These are phyloP conservation scores for Sclerotinia minor DNA, from an alignment of 2,329 filamentous ascomycete genomes.

Conservation along the genomic window DNA sequence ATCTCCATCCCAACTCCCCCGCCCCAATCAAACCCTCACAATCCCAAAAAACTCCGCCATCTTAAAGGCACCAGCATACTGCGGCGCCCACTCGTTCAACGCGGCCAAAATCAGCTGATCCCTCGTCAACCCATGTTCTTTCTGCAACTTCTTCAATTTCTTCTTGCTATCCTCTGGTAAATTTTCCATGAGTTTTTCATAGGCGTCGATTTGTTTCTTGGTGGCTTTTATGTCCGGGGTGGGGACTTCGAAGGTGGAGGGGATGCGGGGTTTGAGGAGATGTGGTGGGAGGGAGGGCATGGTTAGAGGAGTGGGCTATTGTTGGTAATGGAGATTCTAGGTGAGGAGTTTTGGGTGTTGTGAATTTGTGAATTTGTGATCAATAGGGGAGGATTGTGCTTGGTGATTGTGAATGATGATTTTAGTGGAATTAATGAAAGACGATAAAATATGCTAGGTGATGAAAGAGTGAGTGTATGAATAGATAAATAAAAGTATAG, in stretches of 20 bases:
- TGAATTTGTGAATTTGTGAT: no score
- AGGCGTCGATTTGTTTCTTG: neutral
- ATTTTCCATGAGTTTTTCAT: neutral
- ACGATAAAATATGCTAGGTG: neutral
- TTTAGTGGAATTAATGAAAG: neutral
- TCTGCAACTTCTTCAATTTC: neutral
- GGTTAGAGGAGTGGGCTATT: neutral
- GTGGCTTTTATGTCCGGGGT: neutral
- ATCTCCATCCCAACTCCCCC: neutral
- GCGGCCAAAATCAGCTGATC: neutral
- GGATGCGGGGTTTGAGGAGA: neutral
- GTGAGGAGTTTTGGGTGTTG: neutral
- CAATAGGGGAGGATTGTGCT: no score
- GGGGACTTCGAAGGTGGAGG: neutral
- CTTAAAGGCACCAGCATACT: neutral
- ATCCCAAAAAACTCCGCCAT: constrained; percentile 7
- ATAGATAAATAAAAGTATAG: neutral
- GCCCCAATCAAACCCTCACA: neutral
- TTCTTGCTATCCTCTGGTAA: neutral
- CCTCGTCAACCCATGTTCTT: neutral
- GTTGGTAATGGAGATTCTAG: neutral
- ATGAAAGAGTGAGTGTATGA: neutral
- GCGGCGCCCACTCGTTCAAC: constrained; percentile 3
- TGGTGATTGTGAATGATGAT: neutral
- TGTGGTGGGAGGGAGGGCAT: neutral